These are phyloP conservation scores for Obelidium mucronatum DNA, from an alignment of 192 early-diverging fungal genomes.

Conservation along the genomic window DNA sequence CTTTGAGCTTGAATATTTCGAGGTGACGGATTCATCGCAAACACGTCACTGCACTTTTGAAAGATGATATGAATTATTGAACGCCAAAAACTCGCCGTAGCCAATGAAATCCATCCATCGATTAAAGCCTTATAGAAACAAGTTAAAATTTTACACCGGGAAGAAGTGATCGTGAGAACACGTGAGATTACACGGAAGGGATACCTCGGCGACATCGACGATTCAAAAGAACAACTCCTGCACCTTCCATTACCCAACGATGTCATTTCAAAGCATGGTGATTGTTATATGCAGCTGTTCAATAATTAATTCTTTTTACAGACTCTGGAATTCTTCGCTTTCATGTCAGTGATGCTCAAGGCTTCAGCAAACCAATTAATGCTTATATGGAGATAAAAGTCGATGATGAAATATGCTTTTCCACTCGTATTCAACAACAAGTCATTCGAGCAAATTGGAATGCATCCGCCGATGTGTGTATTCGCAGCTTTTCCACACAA, in stretches of 20 bases:
- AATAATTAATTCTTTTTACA: constrained; percentile 12
- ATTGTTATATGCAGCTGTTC: not conserved
- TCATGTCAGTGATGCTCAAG: constrained; percentile 52
- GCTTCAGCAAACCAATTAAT: constrained; percentile 28
- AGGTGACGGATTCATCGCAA: not conserved
- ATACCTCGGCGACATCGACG: constrained; percentile 5
- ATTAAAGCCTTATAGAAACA: not conserved
- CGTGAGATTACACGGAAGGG: not conserved
- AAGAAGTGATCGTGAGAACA: constrained; percentile 12
- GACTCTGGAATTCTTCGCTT: constrained; percentile 64
- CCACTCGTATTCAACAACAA: constrained; percentile 39
- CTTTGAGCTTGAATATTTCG: constrained; percentile 21
- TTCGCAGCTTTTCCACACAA: constrained; percentile 24
- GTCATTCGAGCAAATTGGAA: constrained; percentile 17
- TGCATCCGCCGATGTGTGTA: constrained; percentile 7
- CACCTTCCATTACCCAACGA: not conserved
- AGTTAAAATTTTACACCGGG: not conserved
- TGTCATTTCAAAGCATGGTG: constrained; percentile 28
- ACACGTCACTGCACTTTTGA: constrained; percentile 25
- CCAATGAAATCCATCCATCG: constrained; percentile 1
- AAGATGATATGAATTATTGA: constrained; percentile 22
- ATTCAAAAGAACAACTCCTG: not conserved
- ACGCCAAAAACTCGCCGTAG: constrained; percentile 7
- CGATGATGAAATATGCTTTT: constrained; percentile 51
- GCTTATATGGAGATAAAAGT: constrained; percentile 54